Evolutionary conservation across 2,329 filamentous ascomycete species (phyloP).

Genomic region (Achaetomium macrosporum): DNA sequence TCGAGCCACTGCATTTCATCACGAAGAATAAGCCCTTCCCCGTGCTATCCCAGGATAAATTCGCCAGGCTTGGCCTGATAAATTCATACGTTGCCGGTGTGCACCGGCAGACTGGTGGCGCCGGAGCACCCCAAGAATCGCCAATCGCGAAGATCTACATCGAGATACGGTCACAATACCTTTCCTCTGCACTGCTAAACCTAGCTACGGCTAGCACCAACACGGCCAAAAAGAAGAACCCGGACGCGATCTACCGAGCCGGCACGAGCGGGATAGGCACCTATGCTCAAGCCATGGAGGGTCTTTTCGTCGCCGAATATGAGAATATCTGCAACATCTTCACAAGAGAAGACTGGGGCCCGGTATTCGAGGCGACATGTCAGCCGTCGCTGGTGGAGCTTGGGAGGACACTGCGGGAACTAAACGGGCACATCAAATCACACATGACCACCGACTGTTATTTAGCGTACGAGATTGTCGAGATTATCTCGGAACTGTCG

Average conservation of each 20-base stretch:
- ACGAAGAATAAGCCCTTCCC: slow-evolving; percentile 88
- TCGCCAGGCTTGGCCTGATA: slow-evolving; percentile 71
- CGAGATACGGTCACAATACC: slow-evolving; percentile 78
- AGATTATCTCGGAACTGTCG: slow-evolving; percentile 76
- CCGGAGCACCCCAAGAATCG: slow-evolving; percentile 49
- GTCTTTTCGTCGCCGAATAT: slow-evolving; percentile 81
- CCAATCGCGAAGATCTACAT: slow-evolving; percentile 78
- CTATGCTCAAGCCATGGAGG: slow-evolving; percentile 83
- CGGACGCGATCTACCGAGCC: slow-evolving; percentile 77
- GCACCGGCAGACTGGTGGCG: slow-evolving; percentile 42
- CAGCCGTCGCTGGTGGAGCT: slow-evolving; percentile 74
- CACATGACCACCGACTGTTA: slow-evolving; percentile 90
- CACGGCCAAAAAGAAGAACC: slow-evolving; percentile 72
- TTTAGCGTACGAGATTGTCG: slow-evolving; percentile 89
- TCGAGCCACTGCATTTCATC: slow-evolving; percentile 88
- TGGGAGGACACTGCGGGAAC: slow-evolving; percentile 75
- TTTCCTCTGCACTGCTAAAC: slow-evolving; percentile 77
- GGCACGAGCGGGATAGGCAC: slow-evolving; percentile 88
- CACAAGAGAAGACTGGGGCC: slow-evolving; percentile 74
- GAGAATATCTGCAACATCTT: slow-evolving; percentile 88
- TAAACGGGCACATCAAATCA: slow-evolving; percentile 82
- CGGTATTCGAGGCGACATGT: slow-evolving; percentile 73
- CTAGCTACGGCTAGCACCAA: slow-evolving; percentile 81
- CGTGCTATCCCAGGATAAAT: slow-evolving; percentile 67
- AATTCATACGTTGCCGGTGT: slow-evolving; percentile 68